Evolutionary conservation across 116 monocot genomes (phyloP).

Genomic region (Thalassia testudinum): DNA sequence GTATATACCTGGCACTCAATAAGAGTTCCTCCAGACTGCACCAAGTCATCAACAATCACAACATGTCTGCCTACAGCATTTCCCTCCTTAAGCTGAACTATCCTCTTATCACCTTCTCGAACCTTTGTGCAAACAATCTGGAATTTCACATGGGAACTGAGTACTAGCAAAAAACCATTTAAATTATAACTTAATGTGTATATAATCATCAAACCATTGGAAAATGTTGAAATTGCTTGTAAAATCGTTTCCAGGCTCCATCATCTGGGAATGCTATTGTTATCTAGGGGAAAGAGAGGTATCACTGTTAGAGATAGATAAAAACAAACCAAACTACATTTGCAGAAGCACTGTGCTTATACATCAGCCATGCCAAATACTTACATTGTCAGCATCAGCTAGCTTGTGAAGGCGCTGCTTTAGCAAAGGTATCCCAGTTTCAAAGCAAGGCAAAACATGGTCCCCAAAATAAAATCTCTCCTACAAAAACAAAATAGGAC

Average conservation of each 20-base stretch:
- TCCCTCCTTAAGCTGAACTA: conserved; percentile 75
- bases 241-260: conserved; percentile 95
- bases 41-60: conserved; percentile 86
- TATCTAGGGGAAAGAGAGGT: conserved; percentile 16
- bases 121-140: conserved; percentile 83
- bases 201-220: conserved; percentile 41
- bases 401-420: conserved; percentile 68
- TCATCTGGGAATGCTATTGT: conserved; percentile 91
- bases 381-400: conserved; percentile 75
- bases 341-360: not conserved
- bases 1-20: conserved; percentile 86
- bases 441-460: conserved; percentile 92
- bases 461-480: conserved; percentile 98
- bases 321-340: too few species aligned
- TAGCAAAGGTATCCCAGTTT: conserved; percentile 82
- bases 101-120: conserved; percentile 77
- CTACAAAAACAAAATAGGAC: conserved; percentile 15
- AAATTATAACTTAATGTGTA: not conserved
- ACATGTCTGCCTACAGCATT: conserved; percentile 62
- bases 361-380: not conserved
- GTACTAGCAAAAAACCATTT: not conserved
- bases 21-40: conserved; percentile 86
- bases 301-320: not conserved
- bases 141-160: not conserved
- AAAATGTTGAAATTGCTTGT: conserved; percentile 65